Base-by-base conservation (phyloP, 1,284 basidiomycete species). In the Gomphus bonarii region DNA sequence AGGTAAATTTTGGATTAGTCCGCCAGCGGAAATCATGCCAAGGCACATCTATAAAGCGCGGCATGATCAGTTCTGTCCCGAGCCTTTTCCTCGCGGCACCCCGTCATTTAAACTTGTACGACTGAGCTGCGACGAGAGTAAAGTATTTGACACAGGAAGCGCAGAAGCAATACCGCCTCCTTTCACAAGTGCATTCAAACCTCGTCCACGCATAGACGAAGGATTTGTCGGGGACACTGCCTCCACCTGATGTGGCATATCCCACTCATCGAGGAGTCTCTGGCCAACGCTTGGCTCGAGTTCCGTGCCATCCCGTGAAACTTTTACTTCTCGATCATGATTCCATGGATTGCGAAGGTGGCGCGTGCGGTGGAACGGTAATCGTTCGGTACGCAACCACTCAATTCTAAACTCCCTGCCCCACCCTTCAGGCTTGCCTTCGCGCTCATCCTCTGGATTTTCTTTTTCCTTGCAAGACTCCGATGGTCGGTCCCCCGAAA, bases 341-440 rank as follows among this genome's bases (percentile, higher is more conserved):
- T 95, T 95, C 94, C 93, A 97, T 0, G 89, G 88, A 65, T 97
- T 97, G 42, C 91, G 82, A 54, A 95, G 69, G 65, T 91, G 86
- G 46, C 85, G 78, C 30, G 88, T 88, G 51, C 80, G 79, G 62
- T 76, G 74, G 70, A 97, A 95, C 1, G 90, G 83, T n/a, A 97
- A 68, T 3, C 80, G 77, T 7, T 80, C 73, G 0, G 83, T 86
- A 61, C 80, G 80, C 54, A 95, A 66, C 95, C 95, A 98, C 64
- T 94, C 80, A 28, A 98, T 73, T 59, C 78, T 77, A 76, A 98
- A 97, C 1, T 87, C 76, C 55, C 80, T 78, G 12, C 87, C 90
- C 86, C 84, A 88, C 3, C 63, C 66, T 1, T 68, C 57, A n/a
- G 48, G 50, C 28, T 57, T 49, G 25, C 65, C 20, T 70, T 75